phyloP scores from a whole-genome alignment of 495 filamentous ascomycete genomes.

The Copromyces sp. region DNA sequence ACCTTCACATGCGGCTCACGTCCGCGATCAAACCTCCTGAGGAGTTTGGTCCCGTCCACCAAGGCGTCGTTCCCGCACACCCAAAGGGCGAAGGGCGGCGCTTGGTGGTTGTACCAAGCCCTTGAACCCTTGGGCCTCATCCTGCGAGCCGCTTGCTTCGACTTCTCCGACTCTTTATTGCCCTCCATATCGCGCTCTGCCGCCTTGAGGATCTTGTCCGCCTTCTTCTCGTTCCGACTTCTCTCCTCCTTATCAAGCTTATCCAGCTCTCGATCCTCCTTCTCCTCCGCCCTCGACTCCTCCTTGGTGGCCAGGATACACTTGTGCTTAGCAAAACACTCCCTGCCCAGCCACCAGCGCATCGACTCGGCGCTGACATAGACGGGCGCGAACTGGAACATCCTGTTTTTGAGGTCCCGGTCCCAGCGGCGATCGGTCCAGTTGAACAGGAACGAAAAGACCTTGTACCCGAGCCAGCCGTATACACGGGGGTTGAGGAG shows the following conservation, averaged over 20 bases:
- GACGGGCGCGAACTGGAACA: conserved; percentile 88
- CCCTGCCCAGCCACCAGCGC: conserved; percentile 90
- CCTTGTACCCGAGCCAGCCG: conserved; percentile 77
- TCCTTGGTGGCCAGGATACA: conserved; percentile 79
- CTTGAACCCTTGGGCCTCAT: conserved; percentile 31
- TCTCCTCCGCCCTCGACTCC: conserved; percentile 52
- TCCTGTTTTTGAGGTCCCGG: conserved; percentile 61
- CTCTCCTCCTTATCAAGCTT: conserved; percentile 8
- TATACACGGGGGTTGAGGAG: conserved; percentile 57
- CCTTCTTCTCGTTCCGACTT: not conserved
- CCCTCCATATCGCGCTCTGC: conserved; percentile 9
- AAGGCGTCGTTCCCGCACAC: conserved; percentile 70
- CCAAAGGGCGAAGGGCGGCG: conserved; percentile 86
- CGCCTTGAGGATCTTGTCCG: conserved; percentile 1
- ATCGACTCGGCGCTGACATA: conserved; percentile 87
- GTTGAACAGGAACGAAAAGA: conserved; percentile 83
- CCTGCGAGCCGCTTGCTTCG: conserved; percentile 11
- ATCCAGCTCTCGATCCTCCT: conserved; percentile 41
- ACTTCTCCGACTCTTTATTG: not conserved
- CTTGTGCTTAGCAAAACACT: conserved; percentile 84
- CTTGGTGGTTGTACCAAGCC: conserved; percentile 74
- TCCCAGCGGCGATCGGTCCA: conserved; percentile 90
- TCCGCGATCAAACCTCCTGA: conserved; percentile 64
- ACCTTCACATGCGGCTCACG: conserved; percentile 73
- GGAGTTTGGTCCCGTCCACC: conserved; percentile 69